These are phyloP conservation scores for Annona cherimola DNA, from an alignment of 164 flowering plant species.

Conservation along the genomic window DNA sequence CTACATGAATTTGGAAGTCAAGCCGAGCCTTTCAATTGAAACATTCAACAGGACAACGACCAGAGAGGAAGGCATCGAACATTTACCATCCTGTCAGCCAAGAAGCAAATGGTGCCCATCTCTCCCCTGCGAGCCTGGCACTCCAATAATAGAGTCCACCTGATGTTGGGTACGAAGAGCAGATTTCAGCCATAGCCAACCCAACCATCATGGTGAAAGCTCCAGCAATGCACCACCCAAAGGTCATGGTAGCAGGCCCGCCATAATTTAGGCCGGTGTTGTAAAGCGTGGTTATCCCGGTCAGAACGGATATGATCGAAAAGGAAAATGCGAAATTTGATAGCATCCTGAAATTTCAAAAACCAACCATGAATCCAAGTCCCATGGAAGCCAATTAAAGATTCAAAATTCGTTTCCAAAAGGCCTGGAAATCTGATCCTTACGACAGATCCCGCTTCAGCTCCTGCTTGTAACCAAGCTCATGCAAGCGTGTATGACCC, in stretches of 20 bases:
- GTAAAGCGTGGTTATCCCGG: conserved; percentile 73
- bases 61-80: background rate
- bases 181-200: conserved; percentile 84
- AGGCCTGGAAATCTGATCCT: conserved; percentile 5
- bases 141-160: conserved; percentile 97
- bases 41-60: too few species aligned
- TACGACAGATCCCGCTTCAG: conserved; percentile 94
- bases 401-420: background rate
- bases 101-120: conserved; percentile 97
- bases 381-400: conserved; percentile 35
- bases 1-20: too few species aligned
- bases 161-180: conserved; percentile 84
- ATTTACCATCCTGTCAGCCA: conserved; percentile 96
- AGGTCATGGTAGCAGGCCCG: conserved; percentile 58
- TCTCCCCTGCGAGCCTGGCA: conserved; percentile 80
- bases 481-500: conserved; percentile 58
- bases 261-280: conserved; percentile 68
- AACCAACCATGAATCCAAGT: conserved; percentile 8
- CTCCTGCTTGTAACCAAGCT: conserved; percentile 93
- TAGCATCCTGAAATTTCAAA: conserved; percentile 39
- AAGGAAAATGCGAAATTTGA: conserved; percentile 71
- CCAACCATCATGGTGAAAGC: conserved; percentile 61
- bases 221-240: conserved; percentile 76
- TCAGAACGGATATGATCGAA: conserved; percentile 74
- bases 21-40: too few species aligned